phyloP scores from a whole-genome alignment of 164 flowering plant species.

The Umbellularia californica region DNA sequence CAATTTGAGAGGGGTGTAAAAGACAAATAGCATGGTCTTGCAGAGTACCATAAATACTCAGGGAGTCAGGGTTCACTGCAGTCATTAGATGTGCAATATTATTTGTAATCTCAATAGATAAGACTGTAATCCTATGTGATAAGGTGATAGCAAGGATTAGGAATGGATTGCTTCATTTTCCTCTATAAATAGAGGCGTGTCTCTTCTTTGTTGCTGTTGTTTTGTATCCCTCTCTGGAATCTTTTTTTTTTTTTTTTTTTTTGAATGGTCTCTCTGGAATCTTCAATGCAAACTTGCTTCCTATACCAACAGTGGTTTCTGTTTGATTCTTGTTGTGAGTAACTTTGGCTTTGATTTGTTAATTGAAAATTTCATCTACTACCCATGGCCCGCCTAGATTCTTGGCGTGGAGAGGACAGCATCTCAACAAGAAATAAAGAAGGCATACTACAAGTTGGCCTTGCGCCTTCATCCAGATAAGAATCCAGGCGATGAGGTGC shows the following conservation, averaged over 20 bases:
- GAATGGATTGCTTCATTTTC: background rate
- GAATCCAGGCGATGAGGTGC: conserved; percentile 93
- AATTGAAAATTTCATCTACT: background rate
- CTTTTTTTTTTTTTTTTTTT: too few species aligned
- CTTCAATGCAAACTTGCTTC: background rate
- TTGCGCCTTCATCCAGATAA: conserved; percentile 95
- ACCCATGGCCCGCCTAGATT: conserved; percentile 34
- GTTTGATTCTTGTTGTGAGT: background rate
- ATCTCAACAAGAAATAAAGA: conserved; percentile 87
- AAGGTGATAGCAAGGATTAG: background rate
- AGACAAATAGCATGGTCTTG: too few species aligned
- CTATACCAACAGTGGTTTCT: background rate
- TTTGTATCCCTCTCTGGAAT: background rate
- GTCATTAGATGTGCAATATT: too few species aligned
- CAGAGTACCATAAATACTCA: too few species aligned
- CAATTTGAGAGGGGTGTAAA: too few species aligned
- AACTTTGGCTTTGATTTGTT: background rate
- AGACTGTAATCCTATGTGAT: background rate
- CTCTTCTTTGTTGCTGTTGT: background rate
- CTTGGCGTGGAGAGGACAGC: conserved; percentile 84
- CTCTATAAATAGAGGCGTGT: background rate
- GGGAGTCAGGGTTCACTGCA: too few species aligned
- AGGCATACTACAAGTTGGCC: conserved; percentile 90
- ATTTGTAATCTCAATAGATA: too few species aligned
- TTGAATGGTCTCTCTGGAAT: too few species aligned